Base-by-base conservation (phyloP, 495 filamentous ascomycete species). In the Parachaetomium inaequale region DNA sequence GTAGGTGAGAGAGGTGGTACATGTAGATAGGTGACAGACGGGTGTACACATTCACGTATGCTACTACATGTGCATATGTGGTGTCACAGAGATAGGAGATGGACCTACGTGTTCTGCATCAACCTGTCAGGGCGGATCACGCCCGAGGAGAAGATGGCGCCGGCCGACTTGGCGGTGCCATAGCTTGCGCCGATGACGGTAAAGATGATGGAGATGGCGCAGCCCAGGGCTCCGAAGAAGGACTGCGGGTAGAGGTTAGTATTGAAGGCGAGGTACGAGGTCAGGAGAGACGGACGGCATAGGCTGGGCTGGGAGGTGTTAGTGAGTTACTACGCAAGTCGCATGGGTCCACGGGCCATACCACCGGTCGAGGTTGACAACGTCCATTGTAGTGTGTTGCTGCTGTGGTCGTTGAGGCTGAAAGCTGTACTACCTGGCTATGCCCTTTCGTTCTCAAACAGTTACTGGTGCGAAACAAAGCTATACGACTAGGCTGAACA, bases 101-200 rank as follows among this genome's bases (percentile, higher is more conserved):
- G 42, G 42, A 40, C 56, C 12, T 32, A 72, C 72, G 74, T 75
- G 62, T 80, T 82, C 63, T 93, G 93, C 88, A 96, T 94, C 63
- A 97, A 89, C 63, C 93, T 81, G 59, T 96, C 90, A 29, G 93
- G 85, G 7, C 76, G 72, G 55, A 81, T 64, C 59, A 81, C 66
- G 55, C 78, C 75, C 36, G 74, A 74, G 49, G 90, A 81, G 70
- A 92, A 96, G 38, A 89, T 91, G 53, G 92, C 93, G 14, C 93
- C 85, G 62, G 91, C 86, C 53, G 92, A 85, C 63, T 82, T 82
- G 63, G 93, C 90, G 21, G 93, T 96, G 61, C 93, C 93, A 79
- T 96, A 97, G 65, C 92, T 91, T 58, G 93, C 91, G 69, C 93
- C 93, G 67, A 90, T 77, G 69, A 79, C 90, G 58, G 75, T 76